Conservation (phyloP, 345 rosid genomes). For the Eucalyptus pumila region DNA sequence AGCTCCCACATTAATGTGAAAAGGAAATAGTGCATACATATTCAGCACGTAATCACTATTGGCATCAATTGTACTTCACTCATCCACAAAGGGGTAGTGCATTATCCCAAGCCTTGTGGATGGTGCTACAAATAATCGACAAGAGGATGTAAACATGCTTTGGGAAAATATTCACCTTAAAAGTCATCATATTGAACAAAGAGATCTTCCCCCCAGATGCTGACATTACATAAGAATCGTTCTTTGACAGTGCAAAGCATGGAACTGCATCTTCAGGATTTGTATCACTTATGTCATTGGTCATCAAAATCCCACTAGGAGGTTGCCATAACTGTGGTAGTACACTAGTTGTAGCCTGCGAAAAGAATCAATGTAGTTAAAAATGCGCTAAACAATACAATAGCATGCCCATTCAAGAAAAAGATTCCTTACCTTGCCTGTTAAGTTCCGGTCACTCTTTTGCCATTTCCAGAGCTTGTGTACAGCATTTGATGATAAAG, state of each 20-base stretch:
- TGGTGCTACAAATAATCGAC: background rate
- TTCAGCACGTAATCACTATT: background rate
- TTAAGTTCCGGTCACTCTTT: slow-evolving; percentile 43
- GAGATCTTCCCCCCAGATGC: slow-evolving; percentile 85
- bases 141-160: background rate
- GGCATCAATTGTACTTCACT: background rate
- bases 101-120: background rate
- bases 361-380: background rate
- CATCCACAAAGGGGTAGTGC: background rate
- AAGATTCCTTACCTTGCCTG: slow-evolving; percentile 34
- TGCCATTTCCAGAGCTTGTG: slow-evolving; percentile 98
- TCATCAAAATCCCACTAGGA: slow-evolving; percentile 67
- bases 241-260: slow-evolving; percentile 88
- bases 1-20: background rate
- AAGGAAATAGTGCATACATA: background rate
- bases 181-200: slow-evolving; percentile 80
- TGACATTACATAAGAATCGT: slow-evolving; percentile 88
- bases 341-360: slow-evolving; percentile 58
- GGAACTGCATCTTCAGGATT: slow-evolving; percentile 80
- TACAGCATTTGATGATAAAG: slow-evolving; percentile 80
- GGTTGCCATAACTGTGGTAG: slow-evolving; percentile 82
- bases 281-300: slow-evolving; percentile 54
- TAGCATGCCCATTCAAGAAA: background rate
- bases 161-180: slow-evolving; percentile 38
- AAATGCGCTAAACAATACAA: background rate